Evolutionary conservation across 148 eudicot genomes (phyloP).

Genomic region (Mesembryanthemum crystallinum): DNA sequence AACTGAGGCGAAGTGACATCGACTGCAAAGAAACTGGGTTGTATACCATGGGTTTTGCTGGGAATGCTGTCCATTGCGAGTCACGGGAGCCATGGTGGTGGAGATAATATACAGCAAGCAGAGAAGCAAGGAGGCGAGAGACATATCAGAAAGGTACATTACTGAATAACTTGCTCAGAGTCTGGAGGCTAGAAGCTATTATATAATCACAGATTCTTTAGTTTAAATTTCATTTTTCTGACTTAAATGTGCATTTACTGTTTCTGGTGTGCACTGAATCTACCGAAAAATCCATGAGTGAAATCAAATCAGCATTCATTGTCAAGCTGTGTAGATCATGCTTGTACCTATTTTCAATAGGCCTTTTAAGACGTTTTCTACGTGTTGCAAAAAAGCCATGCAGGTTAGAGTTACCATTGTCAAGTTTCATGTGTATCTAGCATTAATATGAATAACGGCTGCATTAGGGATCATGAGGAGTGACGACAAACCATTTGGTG

Average conservation of each 20-base stretch:
- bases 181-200: not conserved
- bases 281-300: constrained; percentile 10
- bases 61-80: not conserved
- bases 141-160: constrained; percentile 7
- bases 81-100: constrained; percentile 18
- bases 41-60: constrained; percentile 18
- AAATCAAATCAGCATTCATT: constrained; percentile 13
- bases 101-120: not conserved
- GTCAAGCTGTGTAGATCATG: constrained; percentile 19
- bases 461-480: constrained; percentile 11
- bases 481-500: constrained; percentile 13
- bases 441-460: constrained; percentile 10
- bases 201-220: constrained; percentile 5
- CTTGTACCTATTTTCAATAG: not conserved
- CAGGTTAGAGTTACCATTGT: constrained; percentile 16
- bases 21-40: constrained; percentile 20
- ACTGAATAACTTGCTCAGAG: not conserved
- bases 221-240: constrained; percentile 4
- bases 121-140: constrained; percentile 15
- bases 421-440: not conserved
- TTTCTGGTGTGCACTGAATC: constrained; percentile 1
- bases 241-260: constrained; percentile 18
- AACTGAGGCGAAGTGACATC: constrained; percentile 22
- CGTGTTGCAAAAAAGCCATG: constrained; percentile 19
- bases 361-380: constrained; percentile 23